Conservation (phyloP, 805 yeast species). For the Cyberlindnera euphorbiae region DNA sequence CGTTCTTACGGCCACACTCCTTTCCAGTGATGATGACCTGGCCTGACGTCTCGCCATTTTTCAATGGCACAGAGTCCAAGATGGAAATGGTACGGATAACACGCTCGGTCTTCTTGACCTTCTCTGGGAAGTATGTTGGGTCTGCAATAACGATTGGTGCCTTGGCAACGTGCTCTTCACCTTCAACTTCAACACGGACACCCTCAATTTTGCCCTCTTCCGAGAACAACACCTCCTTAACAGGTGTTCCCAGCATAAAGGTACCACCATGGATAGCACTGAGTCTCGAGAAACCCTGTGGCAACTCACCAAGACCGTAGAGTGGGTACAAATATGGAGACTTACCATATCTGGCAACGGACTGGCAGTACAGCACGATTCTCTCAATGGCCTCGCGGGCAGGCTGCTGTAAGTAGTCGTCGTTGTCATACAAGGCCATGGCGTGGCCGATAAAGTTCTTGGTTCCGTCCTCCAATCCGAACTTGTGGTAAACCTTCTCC, state of each 20-base stretch:
- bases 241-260: constrained; percentile 94
- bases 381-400: constrained; percentile 91
- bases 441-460: constrained; percentile 97
- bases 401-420: constrained; percentile 80
- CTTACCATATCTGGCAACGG: constrained; percentile 92
- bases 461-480: constrained; percentile 88
- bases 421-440: constrained; percentile 95
- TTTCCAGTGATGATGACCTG: constrained; percentile 96
- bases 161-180: constrained; percentile 54
- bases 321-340: constrained; percentile 95
- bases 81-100: constrained; percentile 61
- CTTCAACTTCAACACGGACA: constrained; percentile 80
- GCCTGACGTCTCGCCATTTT: constrained; percentile 78
- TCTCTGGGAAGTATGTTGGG: constrained; percentile 90
- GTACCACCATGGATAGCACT: constrained; percentile 98
- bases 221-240: constrained; percentile 79
- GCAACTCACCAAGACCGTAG: constrained; percentile 95
- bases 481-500: constrained; percentile 85
- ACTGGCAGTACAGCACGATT: constrained; percentile 76
- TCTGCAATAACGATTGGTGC: constrained; percentile 96
- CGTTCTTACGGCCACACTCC: constrained; percentile 88
- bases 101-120: constrained; percentile 34
- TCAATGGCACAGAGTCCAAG: constrained; percentile 78
- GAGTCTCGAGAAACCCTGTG: constrained; percentile 97
- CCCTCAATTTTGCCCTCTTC: constrained; percentile 74